Base-by-base conservation (phyloP, 2,329 filamentous ascomycete genomes). In the Volutella citrinella region DNA sequence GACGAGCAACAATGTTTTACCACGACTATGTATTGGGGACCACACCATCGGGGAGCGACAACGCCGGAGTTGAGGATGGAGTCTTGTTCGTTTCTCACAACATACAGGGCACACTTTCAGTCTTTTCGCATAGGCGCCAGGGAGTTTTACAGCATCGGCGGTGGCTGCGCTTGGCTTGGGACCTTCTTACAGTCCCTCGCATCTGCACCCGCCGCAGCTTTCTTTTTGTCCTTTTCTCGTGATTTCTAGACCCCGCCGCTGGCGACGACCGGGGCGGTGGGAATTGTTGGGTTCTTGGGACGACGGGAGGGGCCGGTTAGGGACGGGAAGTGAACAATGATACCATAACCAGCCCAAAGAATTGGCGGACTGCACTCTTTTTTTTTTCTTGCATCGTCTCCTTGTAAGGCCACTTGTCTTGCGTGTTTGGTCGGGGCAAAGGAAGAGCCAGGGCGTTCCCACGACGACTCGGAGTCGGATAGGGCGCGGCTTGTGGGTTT, bases 111-210 rank as follows among this genome's bases (percentile, higher is more conserved):
- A 35, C 44, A 44, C 38, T 44, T 51, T 44, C 36, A 31, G 32
- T 45, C 47, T 46, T 43, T 41, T 36, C 40, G 51, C 46, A 54
- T 31, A 41, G 51, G 51, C 51, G 51, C 39, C 36, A 36, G 28
- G 51, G 51, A 54, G 51, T 51, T 53, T 18, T 44, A 40, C 36
- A 47, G 48, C 41, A 51, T 50, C 28, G 32, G 26, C 39, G 43
- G 37, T 27, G 29, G 33, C 36, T 38, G 27, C 22, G 13, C 20
- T n/a, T n/a, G n/a, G n/a, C n/a, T n/a, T n/a, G n/a, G n/a, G n/a
- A n/a, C n/a, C n/a, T n/a, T 16, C 20, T 17, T 16, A 5, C 27
- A 30, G 19, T 34, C 19, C 27, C 40, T 33, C 32, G 13, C 16
- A 9, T 17, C 32, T 36, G 36, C 25, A 13, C 37, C 13, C 21